These are phyloP conservation scores for Clavulina sp. DNA, from an alignment of 768 basidiomycete genomes.

Conservation along the genomic window DNA sequence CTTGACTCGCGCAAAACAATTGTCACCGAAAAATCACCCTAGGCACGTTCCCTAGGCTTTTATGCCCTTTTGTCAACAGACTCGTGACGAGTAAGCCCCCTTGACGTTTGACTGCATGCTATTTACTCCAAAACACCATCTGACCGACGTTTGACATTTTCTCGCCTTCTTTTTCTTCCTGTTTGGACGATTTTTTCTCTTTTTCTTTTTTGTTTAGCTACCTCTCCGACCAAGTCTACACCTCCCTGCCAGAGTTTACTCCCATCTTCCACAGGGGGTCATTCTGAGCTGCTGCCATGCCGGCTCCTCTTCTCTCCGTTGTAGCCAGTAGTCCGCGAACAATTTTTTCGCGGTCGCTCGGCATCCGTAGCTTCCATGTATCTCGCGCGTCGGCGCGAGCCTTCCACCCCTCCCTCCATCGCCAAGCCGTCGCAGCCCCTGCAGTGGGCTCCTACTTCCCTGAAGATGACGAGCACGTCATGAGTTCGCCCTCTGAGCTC, in stretches of 20 bases:
- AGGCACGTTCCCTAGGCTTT: too few species aligned
- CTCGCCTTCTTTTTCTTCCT: too few species aligned
- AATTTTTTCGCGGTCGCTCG: neutral
- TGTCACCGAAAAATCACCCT: too few species aligned
- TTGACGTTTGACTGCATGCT: too few species aligned
- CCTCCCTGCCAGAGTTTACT: neutral
- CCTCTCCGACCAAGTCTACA: neutral
- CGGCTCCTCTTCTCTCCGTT: neutral
- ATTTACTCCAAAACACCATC: too few species aligned
- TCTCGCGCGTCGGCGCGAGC: slow-evolving; percentile 20
- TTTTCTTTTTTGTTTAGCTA: too few species aligned
- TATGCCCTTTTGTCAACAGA: too few species aligned
- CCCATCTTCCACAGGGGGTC: neutral
- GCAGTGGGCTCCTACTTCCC: slow-evolving; percentile 13
- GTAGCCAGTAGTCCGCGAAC: neutral
- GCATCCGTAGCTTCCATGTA: slow-evolving; percentile 34
- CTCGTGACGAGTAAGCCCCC: too few species aligned
- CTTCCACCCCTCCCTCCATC: slow-evolving; percentile 31
- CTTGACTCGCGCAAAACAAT: too few species aligned
- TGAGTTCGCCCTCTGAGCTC: slow-evolving; percentile 88
- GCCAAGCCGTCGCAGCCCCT: slow-evolving; percentile 45
- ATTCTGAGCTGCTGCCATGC: too few species aligned
- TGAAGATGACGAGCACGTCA: slow-evolving; percentile 16
- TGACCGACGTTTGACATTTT: too few species aligned
- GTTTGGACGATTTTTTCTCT: too few species aligned